Conservation (phyloP, 75 land plant species). For the Picea sitchensis region DNA sequence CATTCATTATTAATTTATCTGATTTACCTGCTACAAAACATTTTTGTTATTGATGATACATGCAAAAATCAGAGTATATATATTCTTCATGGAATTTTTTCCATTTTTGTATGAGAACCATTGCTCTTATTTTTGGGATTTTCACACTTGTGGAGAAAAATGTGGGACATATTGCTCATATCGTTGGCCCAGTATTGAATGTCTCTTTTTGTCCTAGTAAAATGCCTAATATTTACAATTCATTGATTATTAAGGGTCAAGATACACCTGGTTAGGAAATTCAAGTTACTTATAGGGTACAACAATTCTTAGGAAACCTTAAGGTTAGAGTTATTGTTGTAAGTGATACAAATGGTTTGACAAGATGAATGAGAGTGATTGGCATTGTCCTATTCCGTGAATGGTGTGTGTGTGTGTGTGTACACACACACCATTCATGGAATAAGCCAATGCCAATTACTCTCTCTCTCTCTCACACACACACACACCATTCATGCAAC, state of each 20-base stretch:
- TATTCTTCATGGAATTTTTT: not conserved
- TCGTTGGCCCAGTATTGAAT: not conserved
- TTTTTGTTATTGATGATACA: not conserved
- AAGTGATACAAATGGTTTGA: constrained; percentile 19
- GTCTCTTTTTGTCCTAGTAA: not conserved
- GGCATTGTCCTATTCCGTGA: not conserved
- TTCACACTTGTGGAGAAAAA: not conserved
- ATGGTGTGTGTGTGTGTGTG: too few species aligned
- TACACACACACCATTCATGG: too few species aligned
- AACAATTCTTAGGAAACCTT: constrained; percentile 18
- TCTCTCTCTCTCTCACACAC: too few species aligned
- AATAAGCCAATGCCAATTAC: too few species aligned
- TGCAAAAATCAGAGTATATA: not conserved
- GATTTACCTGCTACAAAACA: not conserved
- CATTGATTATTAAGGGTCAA: too few species aligned
- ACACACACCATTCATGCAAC: too few species aligned
- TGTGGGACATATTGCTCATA: constrained; percentile 1
- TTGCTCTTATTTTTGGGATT: not conserved
- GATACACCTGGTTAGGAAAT: not conserved
- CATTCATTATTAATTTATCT: not conserved
- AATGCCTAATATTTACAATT: constrained; percentile 14
- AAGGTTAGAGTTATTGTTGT: constrained; percentile 15
- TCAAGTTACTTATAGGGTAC: constrained; percentile 13
- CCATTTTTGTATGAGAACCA: not conserved
- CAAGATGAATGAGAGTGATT: constrained; percentile 26